Evolutionary conservation across 352 stramenopile species (phyloP), one percentile per base, ranked within the genome.

Genomic region (Globisporangium iwayamae): DNA sequence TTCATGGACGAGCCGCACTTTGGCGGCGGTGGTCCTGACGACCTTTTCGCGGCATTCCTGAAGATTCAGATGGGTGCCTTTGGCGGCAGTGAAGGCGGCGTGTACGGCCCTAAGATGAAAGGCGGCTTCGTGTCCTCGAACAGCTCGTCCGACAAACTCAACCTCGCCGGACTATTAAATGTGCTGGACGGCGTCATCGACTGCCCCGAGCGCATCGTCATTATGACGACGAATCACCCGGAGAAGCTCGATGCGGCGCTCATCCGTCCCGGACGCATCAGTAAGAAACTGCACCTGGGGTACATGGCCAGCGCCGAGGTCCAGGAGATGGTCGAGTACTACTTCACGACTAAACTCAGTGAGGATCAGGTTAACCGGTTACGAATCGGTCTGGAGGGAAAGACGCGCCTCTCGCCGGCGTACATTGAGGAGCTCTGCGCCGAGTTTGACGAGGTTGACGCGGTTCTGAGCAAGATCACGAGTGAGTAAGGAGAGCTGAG

Each of bases 171-270:
- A 3, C 71, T 96, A 16, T 63, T 96, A 2, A 94, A 96, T 52
- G 85, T 91, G 2, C 69, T 96, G 0, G 89, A 96, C 69, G 89
- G 89, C 11, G 78, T 96, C 11, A 82, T 92, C 20, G 85, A 96
- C 62, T 85, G 72, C 32, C 80, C 83, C 13, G 85, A 78, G 11
- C 73, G 85, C 32, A 96, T 96, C 53, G 72, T 96, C 0, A 87
- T 97, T 67, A 91, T 95, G 78, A 94, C 89, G 14, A 91, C 82
- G n/a, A 97, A 97, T 73, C 85, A 95, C 66, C 89, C 86, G 0
- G 89, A 97, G 69, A 85, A 80, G 39, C 76, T 97, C n/a, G 89
- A 97, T 74, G 87, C 30, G 86, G 74, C 20, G 75, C 83, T 97
- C 9, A 83, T 97, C 20, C 79, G 90, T 4, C 91, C 91, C 1